phyloP scores from a whole-genome alignment of 192 early-diverging fungal genomes.

The Coemansia sp. region DNA sequence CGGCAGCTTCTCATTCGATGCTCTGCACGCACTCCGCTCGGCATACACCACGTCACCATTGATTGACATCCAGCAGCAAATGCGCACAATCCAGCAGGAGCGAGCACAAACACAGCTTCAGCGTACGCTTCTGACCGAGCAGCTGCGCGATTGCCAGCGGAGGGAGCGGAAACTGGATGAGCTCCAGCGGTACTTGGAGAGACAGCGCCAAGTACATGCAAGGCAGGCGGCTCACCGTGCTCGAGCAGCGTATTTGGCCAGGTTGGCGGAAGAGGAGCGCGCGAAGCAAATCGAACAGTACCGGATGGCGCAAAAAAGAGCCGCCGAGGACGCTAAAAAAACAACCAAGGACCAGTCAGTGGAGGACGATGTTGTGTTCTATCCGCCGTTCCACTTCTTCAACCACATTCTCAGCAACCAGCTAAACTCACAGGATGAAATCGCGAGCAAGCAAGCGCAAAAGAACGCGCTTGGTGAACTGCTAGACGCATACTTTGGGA shows the following conservation, averaged over 20 bases:
- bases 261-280: slow-evolving; percentile 22
- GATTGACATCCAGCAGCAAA: slow-evolving; percentile 26
- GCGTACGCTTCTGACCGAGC: slow-evolving; percentile 26
- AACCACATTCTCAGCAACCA: slow-evolving; percentile 39
- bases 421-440: slow-evolving; percentile 35
- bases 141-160: slow-evolving; percentile 24
- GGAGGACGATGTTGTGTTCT: slow-evolving; percentile 13
- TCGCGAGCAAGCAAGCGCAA: slow-evolving; percentile 37
- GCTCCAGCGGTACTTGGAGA: slow-evolving; percentile 31
- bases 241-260: slow-evolving; percentile 16
- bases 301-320: neutral
- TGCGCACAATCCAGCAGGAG: slow-evolving; percentile 36
- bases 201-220: slow-evolving; percentile 23
- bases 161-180: slow-evolving; percentile 27
- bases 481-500: slow-evolving; percentile 40
- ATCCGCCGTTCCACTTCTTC: slow-evolving; percentile 48
- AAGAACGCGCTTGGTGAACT: slow-evolving; percentile 24
- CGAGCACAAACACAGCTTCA: slow-evolving; percentile 36
- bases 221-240: slow-evolving; percentile 25
- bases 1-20: slow-evolving; percentile 53
- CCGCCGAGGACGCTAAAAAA: neutral
- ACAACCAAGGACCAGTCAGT: no score
- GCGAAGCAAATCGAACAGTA: slow-evolving; percentile 13
- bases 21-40: slow-evolving; percentile 46
- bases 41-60: slow-evolving; percentile 38